Evolutionary conservation across 345 rosid genomes (phyloP).

Genomic region (Rhodamnia argentea): DNA sequence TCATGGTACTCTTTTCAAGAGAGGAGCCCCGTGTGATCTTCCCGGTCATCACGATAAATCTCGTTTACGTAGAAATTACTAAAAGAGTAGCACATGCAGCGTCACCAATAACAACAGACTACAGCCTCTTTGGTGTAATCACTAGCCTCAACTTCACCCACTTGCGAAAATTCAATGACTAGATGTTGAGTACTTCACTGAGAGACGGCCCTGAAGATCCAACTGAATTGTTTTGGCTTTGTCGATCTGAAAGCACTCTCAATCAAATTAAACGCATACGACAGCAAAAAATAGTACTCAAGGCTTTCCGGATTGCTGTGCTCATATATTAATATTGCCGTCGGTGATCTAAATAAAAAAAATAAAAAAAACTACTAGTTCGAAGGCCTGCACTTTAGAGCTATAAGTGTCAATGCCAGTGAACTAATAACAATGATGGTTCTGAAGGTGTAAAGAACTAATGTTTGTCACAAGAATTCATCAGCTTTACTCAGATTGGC

Average conservation of each 20-base stretch:
- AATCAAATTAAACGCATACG: neutral
- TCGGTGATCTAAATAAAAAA: neutral
- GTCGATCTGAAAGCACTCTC: neutral
- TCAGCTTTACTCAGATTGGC: constrained; percentile 47
- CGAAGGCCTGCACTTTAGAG: neutral
- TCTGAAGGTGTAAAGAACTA: neutral
- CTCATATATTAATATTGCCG: neutral
- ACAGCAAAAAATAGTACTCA: neutral
- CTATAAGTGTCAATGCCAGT: neutral
- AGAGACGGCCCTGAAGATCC: neutral
- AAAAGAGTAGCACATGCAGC: neutral
- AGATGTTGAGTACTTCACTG: neutral
- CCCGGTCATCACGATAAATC: neutral
- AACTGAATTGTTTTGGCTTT: neutral
- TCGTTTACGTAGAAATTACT: neutral
- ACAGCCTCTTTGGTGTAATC: neutral
- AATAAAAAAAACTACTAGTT: neutral
- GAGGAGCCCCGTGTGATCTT: neutral
- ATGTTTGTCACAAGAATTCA: constrained; percentile 44
- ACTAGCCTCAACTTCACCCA: neutral
- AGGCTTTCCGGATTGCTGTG: neutral
- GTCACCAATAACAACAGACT: neutral
- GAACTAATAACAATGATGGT: neutral
- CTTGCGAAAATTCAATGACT: neutral
- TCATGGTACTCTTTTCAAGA: neutral